Conservation (phyloP, 331 rosid genomes). For the Rosa hybrid region DNA sequence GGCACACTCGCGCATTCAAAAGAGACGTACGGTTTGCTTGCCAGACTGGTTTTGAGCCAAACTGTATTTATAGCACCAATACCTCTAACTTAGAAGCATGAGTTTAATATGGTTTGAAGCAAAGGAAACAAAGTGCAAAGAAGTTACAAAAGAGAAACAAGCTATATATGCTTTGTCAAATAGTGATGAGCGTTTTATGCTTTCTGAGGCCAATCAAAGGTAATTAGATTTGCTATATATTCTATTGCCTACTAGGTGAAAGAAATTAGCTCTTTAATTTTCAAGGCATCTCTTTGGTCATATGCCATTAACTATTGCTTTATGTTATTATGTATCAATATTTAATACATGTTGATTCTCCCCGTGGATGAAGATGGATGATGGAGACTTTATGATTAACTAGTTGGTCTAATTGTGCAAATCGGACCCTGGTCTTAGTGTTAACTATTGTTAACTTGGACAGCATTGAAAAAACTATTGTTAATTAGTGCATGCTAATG, state of each 20-base stretch:
- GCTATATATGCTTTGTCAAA: constrained; percentile 3
- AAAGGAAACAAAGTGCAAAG: constrained; percentile 24
- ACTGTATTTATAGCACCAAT: constrained; percentile 24
- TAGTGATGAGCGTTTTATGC: neutral
- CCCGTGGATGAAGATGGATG: neutral
- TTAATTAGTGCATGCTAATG: neutral
- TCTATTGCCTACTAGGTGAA: constrained; percentile 23
- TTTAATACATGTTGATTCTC: constrained; percentile 14
- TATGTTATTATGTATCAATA: neutral
- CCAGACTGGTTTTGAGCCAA: too few species aligned
- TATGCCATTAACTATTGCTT: neutral
- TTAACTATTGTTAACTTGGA: neutral
- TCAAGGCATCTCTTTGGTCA: constrained; percentile 2
- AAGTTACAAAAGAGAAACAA: neutral
- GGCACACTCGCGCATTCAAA: too few species aligned
- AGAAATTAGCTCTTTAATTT: neutral
- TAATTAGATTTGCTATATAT: neutral
- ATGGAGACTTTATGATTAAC: constrained; percentile 8
- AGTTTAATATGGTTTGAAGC: constrained; percentile 19
- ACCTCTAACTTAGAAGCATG: constrained; percentile 24
- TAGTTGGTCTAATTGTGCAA: neutral
- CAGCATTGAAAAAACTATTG: too few species aligned
- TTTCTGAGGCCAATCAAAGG: neutral
- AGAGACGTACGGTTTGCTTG: too few species aligned
- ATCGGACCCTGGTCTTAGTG: neutral